Evolutionary conservation across 2,329 filamentous ascomycete species (phyloP).

Genomic region (Whalleya microplaca): DNA sequence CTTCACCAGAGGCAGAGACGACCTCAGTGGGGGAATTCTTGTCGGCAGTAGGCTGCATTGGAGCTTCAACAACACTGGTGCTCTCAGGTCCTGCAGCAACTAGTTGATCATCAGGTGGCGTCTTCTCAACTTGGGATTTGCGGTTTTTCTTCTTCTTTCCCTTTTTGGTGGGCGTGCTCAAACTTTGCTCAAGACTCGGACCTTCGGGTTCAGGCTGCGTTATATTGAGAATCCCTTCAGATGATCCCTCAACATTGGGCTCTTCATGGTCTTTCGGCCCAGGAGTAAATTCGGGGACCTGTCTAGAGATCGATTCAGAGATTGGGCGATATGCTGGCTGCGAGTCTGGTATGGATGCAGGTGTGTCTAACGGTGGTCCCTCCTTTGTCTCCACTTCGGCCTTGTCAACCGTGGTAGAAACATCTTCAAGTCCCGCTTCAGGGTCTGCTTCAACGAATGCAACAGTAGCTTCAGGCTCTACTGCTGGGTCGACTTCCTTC

Average conservation of each 20-base stretch:
- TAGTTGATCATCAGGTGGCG: conserved; percentile 12
- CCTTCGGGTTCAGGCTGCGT: conserved; percentile 6
- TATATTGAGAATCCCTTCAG: background rate
- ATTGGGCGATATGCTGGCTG: background rate
- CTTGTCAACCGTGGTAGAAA: background rate
- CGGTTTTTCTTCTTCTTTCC: conserved; percentile 27
- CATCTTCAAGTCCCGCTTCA: background rate
- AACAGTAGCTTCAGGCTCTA: background rate
- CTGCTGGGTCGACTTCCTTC: background rate
- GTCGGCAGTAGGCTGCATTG: conserved; percentile 1
- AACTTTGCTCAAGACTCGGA: conserved; percentile 5
- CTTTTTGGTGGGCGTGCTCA: conserved; percentile 18
- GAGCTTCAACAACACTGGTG: conserved; percentile 1
- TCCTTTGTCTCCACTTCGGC: background rate
- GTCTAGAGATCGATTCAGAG: background rate
- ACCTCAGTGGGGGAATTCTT: conserved; percentile 2
- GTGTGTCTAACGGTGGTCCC: background rate
- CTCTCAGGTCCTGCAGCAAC: conserved; percentile 3
- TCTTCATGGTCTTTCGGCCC: conserved; percentile 9
- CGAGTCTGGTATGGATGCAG: too few species aligned
- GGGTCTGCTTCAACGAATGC: background rate
- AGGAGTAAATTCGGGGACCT: background rate
- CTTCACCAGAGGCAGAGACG: background rate
- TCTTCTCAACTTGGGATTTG: conserved; percentile 21
- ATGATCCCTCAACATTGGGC: background rate